phyloP scores from a whole-genome alignment of 257 asterid genomes.

The Solanum verrucosum region DNA sequence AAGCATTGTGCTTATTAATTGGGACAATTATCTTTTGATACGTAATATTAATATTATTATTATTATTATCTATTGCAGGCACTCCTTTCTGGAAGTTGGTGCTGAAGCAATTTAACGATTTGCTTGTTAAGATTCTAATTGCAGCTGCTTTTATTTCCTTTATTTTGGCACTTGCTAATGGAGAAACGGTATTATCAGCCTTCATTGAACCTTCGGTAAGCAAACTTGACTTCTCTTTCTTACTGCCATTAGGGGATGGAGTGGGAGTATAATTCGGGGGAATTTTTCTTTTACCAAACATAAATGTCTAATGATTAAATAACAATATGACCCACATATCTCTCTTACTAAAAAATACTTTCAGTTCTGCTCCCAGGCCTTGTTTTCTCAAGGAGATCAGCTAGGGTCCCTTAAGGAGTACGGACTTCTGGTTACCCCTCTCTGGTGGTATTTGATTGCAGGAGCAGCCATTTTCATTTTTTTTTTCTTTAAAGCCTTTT shows the following conservation, averaged over 20 bases:
- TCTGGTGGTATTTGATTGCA: neutral
- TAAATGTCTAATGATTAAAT: neutral
- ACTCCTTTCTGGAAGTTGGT: constrained; percentile 95
- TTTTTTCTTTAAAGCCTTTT: neutral
- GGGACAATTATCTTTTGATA: neutral
- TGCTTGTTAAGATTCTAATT: constrained; percentile 92
- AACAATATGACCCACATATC: neutral
- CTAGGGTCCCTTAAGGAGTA: neutral
- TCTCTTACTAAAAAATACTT: neutral
- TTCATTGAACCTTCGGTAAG: constrained; percentile 97
- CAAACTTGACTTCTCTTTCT: neutral
- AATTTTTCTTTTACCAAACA: neutral
- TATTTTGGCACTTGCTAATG: constrained; percentile 82
- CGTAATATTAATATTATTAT: neutral
- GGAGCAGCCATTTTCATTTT: neutral
- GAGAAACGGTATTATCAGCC: constrained; percentile 95
- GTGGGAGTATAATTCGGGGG: neutral
- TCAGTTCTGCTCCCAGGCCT: neutral
- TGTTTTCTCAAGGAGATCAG: neutral
- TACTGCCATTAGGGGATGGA: neutral
- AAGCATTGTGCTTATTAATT: neutral
- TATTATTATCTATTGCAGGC: constrained; percentile 34
- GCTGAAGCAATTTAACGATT: constrained; percentile 95
- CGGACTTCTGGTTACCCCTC: neutral
- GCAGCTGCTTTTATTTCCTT: constrained; percentile 90